Evolutionary conservation across 164 flowering plant genomes (phyloP).

Genomic region (Saururus chinensis): DNA sequence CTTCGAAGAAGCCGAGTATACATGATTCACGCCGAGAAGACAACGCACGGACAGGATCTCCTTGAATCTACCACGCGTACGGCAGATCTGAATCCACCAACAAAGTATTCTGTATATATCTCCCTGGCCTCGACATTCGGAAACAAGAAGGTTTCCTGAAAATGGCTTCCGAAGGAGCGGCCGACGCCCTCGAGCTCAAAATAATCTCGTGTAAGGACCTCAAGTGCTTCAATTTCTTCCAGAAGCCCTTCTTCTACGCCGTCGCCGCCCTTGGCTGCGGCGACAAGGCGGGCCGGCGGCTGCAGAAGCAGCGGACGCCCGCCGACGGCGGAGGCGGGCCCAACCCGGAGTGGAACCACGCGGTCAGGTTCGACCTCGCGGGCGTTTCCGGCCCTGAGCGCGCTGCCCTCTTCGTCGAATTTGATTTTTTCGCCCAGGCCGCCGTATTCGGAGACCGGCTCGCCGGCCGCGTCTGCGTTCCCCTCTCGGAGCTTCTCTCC

Average conservation of each 20-base stretch:
- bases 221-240: constrained; percentile 47
- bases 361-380: constrained; percentile 25
- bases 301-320: constrained; percentile 31
- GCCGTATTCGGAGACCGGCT: constrained; percentile 25
- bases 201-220: too few relatives aligned
- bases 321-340: constrained; percentile 31
- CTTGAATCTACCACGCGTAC: too few relatives aligned
- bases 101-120: too few relatives aligned
- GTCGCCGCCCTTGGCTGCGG: constrained; percentile 15
- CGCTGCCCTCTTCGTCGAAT: constrained; percentile 16
- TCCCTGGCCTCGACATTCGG: too few relatives aligned
- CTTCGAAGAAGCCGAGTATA: too few relatives aligned
- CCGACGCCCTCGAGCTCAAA: too few relatives aligned
- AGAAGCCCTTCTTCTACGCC: constrained; percentile 34
- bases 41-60: too few relatives aligned
- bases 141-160: too few relatives aligned
- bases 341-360: constrained; percentile 56
- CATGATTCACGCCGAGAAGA: too few relatives aligned
- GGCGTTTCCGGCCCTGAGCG: background rate
- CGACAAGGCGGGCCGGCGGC: constrained; percentile 9
- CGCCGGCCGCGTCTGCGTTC: constrained; percentile 44
- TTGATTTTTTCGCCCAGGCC: constrained; percentile 25
- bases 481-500: constrained; percentile 25
- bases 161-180: background rate
- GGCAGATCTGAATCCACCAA: too few relatives aligned